A percentile compares a stretch with the other conserved stretches of the same genome.
These are phyloP conservation scores for Rubroboletus pulcherrimus DNA, from an alignment of 768 basidiomycete species.

Conservation along the genomic window DNA sequence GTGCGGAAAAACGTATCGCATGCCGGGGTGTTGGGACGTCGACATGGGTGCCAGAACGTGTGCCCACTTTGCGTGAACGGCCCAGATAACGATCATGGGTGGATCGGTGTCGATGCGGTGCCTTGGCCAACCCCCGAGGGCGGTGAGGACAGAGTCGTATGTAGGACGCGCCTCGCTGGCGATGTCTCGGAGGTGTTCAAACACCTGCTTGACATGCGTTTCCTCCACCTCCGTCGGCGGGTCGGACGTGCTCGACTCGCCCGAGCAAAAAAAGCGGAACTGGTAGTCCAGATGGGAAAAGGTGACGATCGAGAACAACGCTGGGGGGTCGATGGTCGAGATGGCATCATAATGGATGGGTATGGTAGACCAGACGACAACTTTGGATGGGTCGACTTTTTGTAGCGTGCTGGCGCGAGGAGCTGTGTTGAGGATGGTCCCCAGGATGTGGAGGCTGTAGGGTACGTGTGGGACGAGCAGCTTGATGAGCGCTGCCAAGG, in stretches of 20 bases:
- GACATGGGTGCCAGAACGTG: constrained; percentile 7
- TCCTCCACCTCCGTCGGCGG: constrained; percentile 5
- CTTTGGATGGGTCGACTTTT: constrained; percentile 13
- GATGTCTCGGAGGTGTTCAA: constrained; percentile 7
- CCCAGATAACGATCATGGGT: constrained; percentile 8
- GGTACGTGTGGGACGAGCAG: constrained; percentile 15
- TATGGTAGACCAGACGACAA: constrained; percentile 19
- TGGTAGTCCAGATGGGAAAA: constrained; percentile 12
- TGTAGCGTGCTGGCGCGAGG: constrained; percentile 11
- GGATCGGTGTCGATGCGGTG: constrained; percentile 5
- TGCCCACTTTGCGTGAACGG: constrained; percentile 8
- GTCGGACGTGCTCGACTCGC: not conserved
- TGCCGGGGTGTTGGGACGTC: not conserved
- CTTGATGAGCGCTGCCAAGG: constrained; percentile 4
- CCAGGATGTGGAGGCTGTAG: constrained; percentile 14
- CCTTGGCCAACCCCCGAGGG: not conserved
- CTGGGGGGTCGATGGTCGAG: not conserved
- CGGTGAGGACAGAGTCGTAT: constrained; percentile 4
- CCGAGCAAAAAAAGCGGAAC: constrained; percentile 19
- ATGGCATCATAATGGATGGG: not conserved
- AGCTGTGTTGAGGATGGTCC: constrained; percentile 16
- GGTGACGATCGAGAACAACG: constrained; percentile 18
- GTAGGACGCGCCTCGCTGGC: not conserved
- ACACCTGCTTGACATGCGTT: constrained; percentile 14
- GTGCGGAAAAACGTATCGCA: constrained; percentile 8